Evolutionary conservation across 768 basidiomycete genomes (phyloP).

Genomic region (Mycena galericulata): DNA sequence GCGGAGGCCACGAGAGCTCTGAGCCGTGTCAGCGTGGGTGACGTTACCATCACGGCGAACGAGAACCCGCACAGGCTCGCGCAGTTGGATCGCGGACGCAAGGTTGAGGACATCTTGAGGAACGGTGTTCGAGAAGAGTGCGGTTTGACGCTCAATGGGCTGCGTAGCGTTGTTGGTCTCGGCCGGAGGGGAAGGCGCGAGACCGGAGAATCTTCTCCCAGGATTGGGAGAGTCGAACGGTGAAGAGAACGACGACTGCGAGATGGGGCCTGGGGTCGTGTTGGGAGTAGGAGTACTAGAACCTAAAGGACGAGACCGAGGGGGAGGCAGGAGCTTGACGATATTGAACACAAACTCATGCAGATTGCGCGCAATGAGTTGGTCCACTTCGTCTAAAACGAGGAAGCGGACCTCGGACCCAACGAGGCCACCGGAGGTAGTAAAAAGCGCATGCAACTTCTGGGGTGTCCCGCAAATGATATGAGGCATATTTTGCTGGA

Average conservation of each 20-base stretch:
- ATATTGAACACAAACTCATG: constrained; percentile 96
- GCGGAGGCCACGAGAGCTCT: constrained; percentile 85
- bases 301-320: constrained; percentile 76
- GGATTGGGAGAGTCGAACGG: constrained; percentile 57
- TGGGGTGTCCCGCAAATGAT: constrained; percentile 98
- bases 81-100: constrained; percentile 90
- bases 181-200: constrained; percentile 61
- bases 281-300: constrained; percentile 54
- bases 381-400: constrained; percentile 97
- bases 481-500: constrained; percentile 94
- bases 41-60: constrained; percentile 93
- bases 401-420: constrained; percentile 93
- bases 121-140: constrained; percentile 97
- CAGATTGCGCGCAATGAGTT: constrained; percentile 95
- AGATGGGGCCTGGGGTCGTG: constrained; percentile 47
- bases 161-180: constrained; percentile 47
- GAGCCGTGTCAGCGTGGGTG: constrained; percentile 70
- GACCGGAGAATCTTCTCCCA: constrained; percentile 71
- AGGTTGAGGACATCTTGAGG: constrained; percentile 98
- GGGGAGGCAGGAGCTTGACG: constrained; percentile 91
- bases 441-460: constrained; percentile 93
- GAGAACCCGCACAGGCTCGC: constrained; percentile 97
- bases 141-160: constrained; percentile 85
- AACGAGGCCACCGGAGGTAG: constrained; percentile 76
- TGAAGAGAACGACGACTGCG: constrained; percentile 58